These are phyloP conservation scores for Silene vulgaris DNA, from an alignment of 179 eudicot genomes.

Conservation along the genomic window DNA sequence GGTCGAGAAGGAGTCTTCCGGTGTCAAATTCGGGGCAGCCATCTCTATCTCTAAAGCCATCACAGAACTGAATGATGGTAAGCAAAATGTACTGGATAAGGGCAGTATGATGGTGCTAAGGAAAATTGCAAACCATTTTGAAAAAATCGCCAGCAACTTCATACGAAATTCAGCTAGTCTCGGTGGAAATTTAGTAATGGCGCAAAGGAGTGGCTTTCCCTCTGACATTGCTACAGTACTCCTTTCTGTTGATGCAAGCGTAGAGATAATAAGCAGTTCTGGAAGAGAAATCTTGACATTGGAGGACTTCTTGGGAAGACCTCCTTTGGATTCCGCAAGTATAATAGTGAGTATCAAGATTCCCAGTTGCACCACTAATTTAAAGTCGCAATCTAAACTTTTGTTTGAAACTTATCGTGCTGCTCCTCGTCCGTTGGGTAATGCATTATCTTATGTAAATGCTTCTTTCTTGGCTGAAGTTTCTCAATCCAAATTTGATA, in stretches of 20 bases:
- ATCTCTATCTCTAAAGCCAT: slow-evolving; percentile 67
- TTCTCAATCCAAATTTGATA: slow-evolving; percentile 23
- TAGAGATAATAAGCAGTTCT: slow-evolving; percentile 41
- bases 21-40: slow-evolving; percentile 72
- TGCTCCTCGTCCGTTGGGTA: slow-evolving; percentile 84
- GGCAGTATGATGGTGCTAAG: slow-evolving; percentile 29
- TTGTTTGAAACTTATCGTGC: slow-evolving; percentile 82
- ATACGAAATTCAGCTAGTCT: slow-evolving; percentile 80
- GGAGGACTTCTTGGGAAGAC: slow-evolving; percentile 12
- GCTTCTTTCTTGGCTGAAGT: slow-evolving; percentile 88
- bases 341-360: slow-evolving; percentile 51
- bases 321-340: slow-evolving; percentile 11
- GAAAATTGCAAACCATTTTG: slow-evolving; percentile 70
- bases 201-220: slow-evolving; percentile 71
- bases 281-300: slow-evolving; percentile 36
- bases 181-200: slow-evolving; percentile 90
- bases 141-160: slow-evolving; percentile 66
- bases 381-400: slow-evolving; percentile 28
- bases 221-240: slow-evolving; percentile 83
- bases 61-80: slow-evolving; percentile 41
- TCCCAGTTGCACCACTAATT: slow-evolving; percentile 39
- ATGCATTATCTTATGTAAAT: slow-evolving; percentile 66
- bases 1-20: slow-evolving; percentile 38
- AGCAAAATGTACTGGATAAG: slow-evolving; percentile 12
- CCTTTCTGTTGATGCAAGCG: slow-evolving; percentile 53